Base-by-base conservation (phyloP, 345 rosid species). In the Moricandia arvensis region DNA sequence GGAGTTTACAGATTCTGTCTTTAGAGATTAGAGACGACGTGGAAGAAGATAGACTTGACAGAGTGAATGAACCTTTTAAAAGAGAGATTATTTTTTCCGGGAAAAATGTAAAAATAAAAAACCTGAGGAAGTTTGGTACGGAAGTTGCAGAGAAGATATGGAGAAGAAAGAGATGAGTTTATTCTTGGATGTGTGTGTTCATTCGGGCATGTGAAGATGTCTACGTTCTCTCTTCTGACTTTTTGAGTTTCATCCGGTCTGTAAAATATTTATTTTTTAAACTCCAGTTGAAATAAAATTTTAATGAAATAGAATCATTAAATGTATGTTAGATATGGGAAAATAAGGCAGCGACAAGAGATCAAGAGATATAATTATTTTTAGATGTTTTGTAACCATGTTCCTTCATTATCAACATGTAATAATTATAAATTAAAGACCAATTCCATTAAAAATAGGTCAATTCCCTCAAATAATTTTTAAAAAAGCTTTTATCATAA, bases 1-100 rank as follows among this genome's bases (percentile, higher is more conserved):
- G 74, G 63, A 61, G 79, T 68, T 63, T 45, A 70, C n/a, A 76
- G 76, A 71, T 63, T 71, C 80, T 71, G 75, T 41, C 26, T 71
- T 59, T 7, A 43, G 76, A 59, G 63, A 77, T 45, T 58, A 63
- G 68, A n/a, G 45, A 55, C 75, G 64, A 76, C 59, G 64, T 69
- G 80, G 75, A 69, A 31, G 71, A 63, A 63, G 8, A 51, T 5
- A 61, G 63, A 49, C 26, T 5, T 68, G 79, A 59, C 66, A 71
- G 64, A 62, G n/a, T n/a, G 12, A 38, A 41, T 7, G 27, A 41
- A 35, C 1, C 26, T 59, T 59, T 43, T 11, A 45, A 45, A n/a
- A 43, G 47, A 37, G 69, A 60, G 33, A 26, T 49, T 45, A 13
- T 45, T 45, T 34, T 60, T 10, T 27, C 43, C 10, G 41, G 37